Base-by-base conservation (phyloP, 2,329 filamentous ascomycete genomes). In the Trichoderma arundinaceum region DNA sequence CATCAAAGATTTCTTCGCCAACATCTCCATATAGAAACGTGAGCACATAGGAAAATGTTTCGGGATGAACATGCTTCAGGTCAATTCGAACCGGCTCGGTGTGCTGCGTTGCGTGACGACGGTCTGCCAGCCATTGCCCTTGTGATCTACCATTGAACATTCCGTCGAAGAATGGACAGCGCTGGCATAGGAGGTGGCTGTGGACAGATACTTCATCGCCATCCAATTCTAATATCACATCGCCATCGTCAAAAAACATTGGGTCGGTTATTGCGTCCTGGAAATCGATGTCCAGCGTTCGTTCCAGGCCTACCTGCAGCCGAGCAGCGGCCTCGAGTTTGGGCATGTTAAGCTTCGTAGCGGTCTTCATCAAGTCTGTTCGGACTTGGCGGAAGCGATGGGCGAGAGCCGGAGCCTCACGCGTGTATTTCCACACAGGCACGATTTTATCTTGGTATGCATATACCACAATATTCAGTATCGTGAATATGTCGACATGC, bases 141-240 rank as follows among this genome's bases (percentile, higher is more conserved):
- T 86, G 85, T 7, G 95, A 92, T 49, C 92, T 89, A n/a, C 95
- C 95, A 71, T 92, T 84, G 76, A 97, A 98, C 49, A 99, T 83
- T 1, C 91, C 91, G 68, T 94, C 83, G 69, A 99, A 99, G 82
- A 97, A 99, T 0, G 92, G 93, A 71, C 94, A 97, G 69, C 95
- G 84, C 72, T 90, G 88, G 69, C 92, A 94, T 41, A 97, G 76
- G 3, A 98, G 77, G 4, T 88, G 83, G 69, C 92, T 94, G 72
- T 99, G 95, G 1, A 90, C 89, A 13, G 82, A 80, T 39, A 93
- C 79, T 33, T 89, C 89, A n/a, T 86, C 86, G 22, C 89, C 90
- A 66, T 91, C 87, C 10, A 98, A 83, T 70, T 97, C 89, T 17
- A 98, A 80, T 6, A 94, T 75, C 7, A 92, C 84, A 76, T 99